Conservation (phyloP, 768 basidiomycete genomes). For the Leucosporidium creatinivorum region DNA sequence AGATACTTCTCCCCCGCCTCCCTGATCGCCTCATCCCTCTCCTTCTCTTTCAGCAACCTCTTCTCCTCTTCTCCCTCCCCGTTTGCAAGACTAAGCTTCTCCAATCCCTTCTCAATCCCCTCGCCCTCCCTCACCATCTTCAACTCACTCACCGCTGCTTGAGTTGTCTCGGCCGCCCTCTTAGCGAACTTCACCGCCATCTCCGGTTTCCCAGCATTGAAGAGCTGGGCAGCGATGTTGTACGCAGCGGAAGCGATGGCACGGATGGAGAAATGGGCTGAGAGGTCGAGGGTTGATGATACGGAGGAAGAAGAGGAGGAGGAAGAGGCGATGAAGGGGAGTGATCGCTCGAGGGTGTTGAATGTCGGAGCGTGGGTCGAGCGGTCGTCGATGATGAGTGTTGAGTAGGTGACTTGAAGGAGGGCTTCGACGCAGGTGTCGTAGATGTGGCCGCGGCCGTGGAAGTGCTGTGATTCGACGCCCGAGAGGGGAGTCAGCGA, state of each 20-base stretch:
- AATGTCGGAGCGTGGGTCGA: constrained; percentile 1
- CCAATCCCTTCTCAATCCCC: neutral
- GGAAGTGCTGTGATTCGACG: neutral
- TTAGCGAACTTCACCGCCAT: constrained; percentile 62
- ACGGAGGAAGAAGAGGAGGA: neutral
- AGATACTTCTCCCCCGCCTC: constrained; percentile 47
- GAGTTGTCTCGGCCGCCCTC: constrained; percentile 55
- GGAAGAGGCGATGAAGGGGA: constrained; percentile 20
- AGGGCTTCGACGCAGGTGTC: constrained; percentile 12
- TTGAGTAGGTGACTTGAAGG: constrained; percentile 21
- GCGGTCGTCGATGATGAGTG: constrained; percentile 20
- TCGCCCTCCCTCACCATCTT: constrained; percentile 35
- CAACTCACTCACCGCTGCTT: constrained; percentile 44
- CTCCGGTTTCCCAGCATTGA: constrained; percentile 56
- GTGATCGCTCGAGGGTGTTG: constrained; percentile 12
- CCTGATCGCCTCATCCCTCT: neutral
- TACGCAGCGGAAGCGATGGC: constrained; percentile 39
- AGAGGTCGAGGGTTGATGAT: neutral
- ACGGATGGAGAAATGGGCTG: constrained; percentile 35
- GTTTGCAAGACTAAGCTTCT: neutral
- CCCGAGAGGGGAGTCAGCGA: too few relatives aligned
- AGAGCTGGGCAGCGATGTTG: constrained; percentile 47
- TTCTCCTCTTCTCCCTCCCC: constrained; percentile 33
- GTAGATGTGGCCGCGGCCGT: neutral
- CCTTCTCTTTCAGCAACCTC: neutral